These are phyloP conservation scores for Cardamine resedifolia DNA, from an alignment of 345 rosid genomes.

Conservation along the genomic window DNA sequence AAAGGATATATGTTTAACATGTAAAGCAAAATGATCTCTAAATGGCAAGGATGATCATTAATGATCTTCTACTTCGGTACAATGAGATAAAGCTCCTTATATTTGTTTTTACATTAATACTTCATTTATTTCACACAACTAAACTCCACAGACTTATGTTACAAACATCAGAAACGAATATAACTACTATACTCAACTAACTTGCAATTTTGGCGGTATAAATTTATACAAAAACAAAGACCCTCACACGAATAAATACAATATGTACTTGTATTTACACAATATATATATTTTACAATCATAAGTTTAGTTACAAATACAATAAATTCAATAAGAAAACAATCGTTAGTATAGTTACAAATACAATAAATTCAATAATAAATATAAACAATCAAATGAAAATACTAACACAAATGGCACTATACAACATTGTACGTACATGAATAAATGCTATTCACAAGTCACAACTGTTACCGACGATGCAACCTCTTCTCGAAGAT, in stretches of 20 bases:
- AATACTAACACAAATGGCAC: not conserved
- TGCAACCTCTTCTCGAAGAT: conserved; percentile 49
- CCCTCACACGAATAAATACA: not conserved
- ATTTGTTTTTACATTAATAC: not conserved
- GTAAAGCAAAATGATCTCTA: not conserved
- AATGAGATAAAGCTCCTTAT: not conserved
- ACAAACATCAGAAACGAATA: not conserved
- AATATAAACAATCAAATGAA: not conserved
- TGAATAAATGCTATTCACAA: not conserved
- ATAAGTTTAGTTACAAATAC: not conserved
- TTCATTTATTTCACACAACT: conserved; percentile 15
- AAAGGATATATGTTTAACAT: not conserved
- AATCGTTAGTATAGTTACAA: too few relatives aligned
- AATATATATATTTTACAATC: not conserved
- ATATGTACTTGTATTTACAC: not conserved
- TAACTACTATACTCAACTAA: too few relatives aligned
- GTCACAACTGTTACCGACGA: not conserved
- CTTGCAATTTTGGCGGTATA: not conserved
- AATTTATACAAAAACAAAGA: not conserved
- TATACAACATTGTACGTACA: not conserved
- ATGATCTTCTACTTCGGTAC: not conserved
- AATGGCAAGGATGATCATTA: conserved; percentile 13
- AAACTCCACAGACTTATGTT: not conserved
- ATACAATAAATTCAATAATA: too few relatives aligned
- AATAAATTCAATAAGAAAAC: too few relatives aligned